These are phyloP conservation scores for Manihot esculenta DNA, from an alignment of 441 rosid genomes.

Conservation along the genomic window DNA sequence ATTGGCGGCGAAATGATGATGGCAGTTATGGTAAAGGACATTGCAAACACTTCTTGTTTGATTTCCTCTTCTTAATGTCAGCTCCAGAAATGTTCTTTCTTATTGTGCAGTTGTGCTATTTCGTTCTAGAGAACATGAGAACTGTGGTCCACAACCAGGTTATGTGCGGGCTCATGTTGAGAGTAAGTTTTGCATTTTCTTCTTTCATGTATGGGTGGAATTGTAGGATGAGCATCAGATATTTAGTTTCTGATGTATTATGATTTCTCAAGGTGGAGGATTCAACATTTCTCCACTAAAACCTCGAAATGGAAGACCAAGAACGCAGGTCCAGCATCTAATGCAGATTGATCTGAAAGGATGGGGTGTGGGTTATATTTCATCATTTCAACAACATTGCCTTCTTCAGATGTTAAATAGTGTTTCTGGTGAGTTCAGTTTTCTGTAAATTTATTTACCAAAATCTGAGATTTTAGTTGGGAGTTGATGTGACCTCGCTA, in stretches of 20 bases:
- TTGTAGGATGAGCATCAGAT: constrained; percentile 11
- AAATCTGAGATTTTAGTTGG: background rate
- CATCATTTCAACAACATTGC: constrained; percentile 97
- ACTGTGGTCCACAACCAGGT: constrained; percentile 95
- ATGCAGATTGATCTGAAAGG: constrained; percentile 99
- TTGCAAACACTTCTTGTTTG: constrained; percentile 16
- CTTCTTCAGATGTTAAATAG: constrained; percentile 98
- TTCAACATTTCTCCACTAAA: constrained; percentile 89
- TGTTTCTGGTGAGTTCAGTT: constrained; percentile 74
- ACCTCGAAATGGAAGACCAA: constrained; percentile 79
- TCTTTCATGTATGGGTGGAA: constrained; percentile 13
- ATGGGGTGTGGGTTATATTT: constrained; percentile 90
- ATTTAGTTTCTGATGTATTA: constrained; percentile 7
- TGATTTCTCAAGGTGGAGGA: constrained; percentile 80
- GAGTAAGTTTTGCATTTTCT: constrained; percentile 51
- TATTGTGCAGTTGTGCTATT: constrained; percentile 85
- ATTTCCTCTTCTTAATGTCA: constrained; percentile 18
- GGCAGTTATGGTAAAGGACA: constrained; percentile 83
- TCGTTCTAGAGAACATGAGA: constrained; percentile 97
- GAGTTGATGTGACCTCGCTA: background rate
- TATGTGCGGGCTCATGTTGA: constrained; percentile 97
- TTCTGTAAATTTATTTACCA: constrained; percentile 15
- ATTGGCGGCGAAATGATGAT: constrained; percentile 98
- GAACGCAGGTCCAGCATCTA: constrained; percentile 95
- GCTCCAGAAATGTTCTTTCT: constrained; percentile 21